A percentile compares a stretch with the other conserved stretches of the same genome.
These are phyloP conservation scores for Cladophialophora immunda DNA, from an alignment of 2,329 filamentous ascomycete species.

Conservation along the genomic window DNA sequence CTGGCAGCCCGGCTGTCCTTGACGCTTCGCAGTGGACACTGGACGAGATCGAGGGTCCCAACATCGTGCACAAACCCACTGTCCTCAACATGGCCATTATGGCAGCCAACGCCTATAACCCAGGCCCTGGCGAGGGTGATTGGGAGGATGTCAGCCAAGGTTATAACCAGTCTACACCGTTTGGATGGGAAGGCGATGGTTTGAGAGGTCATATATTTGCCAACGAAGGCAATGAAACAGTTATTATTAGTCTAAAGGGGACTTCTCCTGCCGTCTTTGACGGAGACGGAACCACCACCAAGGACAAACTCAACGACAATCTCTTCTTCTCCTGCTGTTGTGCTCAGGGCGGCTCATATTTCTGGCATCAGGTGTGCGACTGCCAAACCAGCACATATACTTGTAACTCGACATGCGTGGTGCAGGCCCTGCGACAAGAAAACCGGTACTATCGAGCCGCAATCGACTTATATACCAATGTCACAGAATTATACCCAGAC, in stretches of 20 bases:
- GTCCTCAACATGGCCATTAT: constrained; percentile 86
- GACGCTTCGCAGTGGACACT: constrained; percentile 81
- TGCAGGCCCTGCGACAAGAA: constrained; percentile 77
- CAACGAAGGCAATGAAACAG: constrained; percentile 82
- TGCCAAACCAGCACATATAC: constrained; percentile 87
- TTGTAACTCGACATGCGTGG: constrained; percentile 91
- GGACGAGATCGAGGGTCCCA: constrained; percentile 79
- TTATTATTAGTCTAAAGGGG: constrained; percentile 92
- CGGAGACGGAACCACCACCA: constrained; percentile 94
- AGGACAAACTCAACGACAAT: constrained; percentile 98
- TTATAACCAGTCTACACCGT: constrained; percentile 87
- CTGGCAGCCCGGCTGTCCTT: constrained; percentile 72
- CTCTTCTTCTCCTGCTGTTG: constrained; percentile 98
- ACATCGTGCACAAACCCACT: constrained; percentile 85
- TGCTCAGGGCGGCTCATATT: constrained; percentile 87
- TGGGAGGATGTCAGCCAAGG: constrained; percentile 82
- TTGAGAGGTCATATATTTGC: constrained; percentile 92
- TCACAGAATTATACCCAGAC: constrained; percentile 85
- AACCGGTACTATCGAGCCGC: constrained; percentile 92
- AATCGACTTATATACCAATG: constrained; percentile 89
- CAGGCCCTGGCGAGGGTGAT: constrained; percentile 73
- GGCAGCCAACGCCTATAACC: constrained; percentile 87
- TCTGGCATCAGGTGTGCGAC: constrained; percentile 92
- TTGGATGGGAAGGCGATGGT: constrained; percentile 91
- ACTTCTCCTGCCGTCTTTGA: constrained; percentile 92